These are phyloP conservation scores for Trichoderma afroharzianum DNA, from an alignment of 2,329 filamentous ascomycete species.

Conservation along the genomic window DNA sequence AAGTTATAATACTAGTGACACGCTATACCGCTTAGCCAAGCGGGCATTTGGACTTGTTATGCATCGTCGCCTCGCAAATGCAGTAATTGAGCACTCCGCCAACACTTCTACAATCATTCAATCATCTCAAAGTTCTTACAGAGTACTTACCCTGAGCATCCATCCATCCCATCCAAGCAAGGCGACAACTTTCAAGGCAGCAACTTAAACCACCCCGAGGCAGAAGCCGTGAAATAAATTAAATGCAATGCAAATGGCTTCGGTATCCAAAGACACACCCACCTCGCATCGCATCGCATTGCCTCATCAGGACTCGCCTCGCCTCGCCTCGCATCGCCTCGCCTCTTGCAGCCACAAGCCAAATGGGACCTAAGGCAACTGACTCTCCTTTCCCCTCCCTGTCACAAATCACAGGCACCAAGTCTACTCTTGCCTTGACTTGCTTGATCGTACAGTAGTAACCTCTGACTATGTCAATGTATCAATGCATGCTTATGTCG, in stretches of 20 bases:
- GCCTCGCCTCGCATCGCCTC: not conserved
- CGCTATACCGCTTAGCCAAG: conserved; percentile 20
- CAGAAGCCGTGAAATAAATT: not conserved
- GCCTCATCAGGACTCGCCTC: not conserved
- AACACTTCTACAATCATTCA: not conserved
- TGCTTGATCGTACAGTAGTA: not conserved
- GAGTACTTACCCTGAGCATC: not conserved
- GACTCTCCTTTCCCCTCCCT: not conserved
- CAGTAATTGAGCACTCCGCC: not conserved
- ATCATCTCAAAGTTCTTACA: not conserved
- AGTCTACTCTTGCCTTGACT: not conserved
- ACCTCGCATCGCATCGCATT: not conserved
- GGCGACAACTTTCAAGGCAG: not conserved
- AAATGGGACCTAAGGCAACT: not conserved
- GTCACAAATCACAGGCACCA: not conserved
- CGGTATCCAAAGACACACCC: not conserved
- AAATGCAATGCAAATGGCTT: not conserved
- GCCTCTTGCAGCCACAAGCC: not conserved
- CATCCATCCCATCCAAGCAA: not conserved
- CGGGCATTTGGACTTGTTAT: conserved; percentile 1
- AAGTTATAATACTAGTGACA: conserved; percentile 16
- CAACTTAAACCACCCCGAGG: not conserved
- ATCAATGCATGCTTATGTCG: not conserved
- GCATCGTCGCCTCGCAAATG: not conserved
- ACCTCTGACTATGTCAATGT: not conserved